Evolutionary conservation across 768 basidiomycete species (phyloP), one percentile per base, ranked within the genome.

Genomic region (Suillus clintonianus): DNA sequence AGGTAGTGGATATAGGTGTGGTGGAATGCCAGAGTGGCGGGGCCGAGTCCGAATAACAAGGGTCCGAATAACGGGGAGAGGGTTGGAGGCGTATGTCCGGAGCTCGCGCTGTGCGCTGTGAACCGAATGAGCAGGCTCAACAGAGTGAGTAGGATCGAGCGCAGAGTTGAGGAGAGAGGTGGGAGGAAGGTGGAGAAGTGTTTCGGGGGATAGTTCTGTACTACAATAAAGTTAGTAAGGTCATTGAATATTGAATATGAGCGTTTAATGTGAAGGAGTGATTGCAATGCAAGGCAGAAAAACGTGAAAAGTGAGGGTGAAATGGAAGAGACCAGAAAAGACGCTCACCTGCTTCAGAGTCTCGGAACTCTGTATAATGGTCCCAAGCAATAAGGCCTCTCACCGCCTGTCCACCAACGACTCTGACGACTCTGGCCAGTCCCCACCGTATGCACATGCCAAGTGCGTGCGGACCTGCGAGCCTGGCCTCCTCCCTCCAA

Each of bases 401-500:
- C n/a, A 89, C 85, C 51, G 90, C 89, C 65, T 86, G 81, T 1
- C 89, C 89, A 37, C 83, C 85, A 19, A 87, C 83, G 4, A 91
- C 83, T 54, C 94, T 77, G 41, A 93, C 84, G 53, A 94, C 86
- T 30, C 95, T 80, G 3, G 89, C 91, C 6, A 99, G 83, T 37
- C 89, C 94, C 97, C 97, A 99, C 27, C 96, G 88, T 37, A 99
- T 81, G 69, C 90, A 86, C 89, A 96, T 95, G 5, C 90, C 95
- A 15, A 99, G 80, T 70, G 97, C 93, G 65, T 96, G 89, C 13
- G 93, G 89, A 5, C 87, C 89, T 0, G 94, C 92, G 70, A 97
- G 92, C 39, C 80, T 79, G 2, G 94, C 89, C 72, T 98, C 95
- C 68, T 94, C 89, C 48, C 85, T 81, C 88, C 89, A 93, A 59